phyloP scores from a whole-genome alignment of 164 flowering plant species.

The Vitis cinerea region DNA sequence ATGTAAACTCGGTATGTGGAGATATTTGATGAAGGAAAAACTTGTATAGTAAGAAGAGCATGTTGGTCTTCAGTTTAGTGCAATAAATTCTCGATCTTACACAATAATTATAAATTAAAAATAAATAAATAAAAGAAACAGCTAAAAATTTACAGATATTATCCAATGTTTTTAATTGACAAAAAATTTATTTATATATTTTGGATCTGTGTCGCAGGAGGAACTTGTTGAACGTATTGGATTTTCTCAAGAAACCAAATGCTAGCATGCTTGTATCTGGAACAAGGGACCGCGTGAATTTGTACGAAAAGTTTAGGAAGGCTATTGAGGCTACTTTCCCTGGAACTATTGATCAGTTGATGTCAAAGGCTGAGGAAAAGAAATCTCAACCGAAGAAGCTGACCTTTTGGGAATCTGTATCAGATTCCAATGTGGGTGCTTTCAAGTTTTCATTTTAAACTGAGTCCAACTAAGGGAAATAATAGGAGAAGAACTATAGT shows the following conservation, averaged over 20 bases:
- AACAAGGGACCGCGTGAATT: constrained; percentile 79
- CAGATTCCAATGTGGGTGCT: constrained; percentile 75
- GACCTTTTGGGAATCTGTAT: constrained; percentile 87
- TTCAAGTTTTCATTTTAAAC: constrained; percentile 82
- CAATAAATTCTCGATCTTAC: background rate
- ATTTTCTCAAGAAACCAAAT: constrained; percentile 86
- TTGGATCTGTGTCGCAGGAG: constrained; percentile 54
- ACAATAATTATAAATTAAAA: background rate
- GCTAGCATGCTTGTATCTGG: constrained; percentile 91
- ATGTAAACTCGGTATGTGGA: too few relatives aligned
- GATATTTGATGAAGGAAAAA: too few relatives aligned
- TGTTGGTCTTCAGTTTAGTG: too few relatives aligned
- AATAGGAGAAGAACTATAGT: too few relatives aligned
- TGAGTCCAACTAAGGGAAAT: too few relatives aligned
- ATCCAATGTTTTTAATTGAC: background rate
- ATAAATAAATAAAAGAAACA: background rate
- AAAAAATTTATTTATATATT: background rate
- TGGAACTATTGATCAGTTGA: constrained; percentile 62
- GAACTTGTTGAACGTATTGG: constrained; percentile 86
- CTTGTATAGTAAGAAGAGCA: too few relatives aligned
- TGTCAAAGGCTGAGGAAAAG: constrained; percentile 59
- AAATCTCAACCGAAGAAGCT: constrained; percentile 48
- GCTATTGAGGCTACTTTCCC: constrained; percentile 72
- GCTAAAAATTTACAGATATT: background rate
- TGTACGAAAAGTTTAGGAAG: constrained; percentile 76